Evolutionary conservation across 805 yeast genomes (phyloP).

Genomic region (Torulaspora maleeae): DNA sequence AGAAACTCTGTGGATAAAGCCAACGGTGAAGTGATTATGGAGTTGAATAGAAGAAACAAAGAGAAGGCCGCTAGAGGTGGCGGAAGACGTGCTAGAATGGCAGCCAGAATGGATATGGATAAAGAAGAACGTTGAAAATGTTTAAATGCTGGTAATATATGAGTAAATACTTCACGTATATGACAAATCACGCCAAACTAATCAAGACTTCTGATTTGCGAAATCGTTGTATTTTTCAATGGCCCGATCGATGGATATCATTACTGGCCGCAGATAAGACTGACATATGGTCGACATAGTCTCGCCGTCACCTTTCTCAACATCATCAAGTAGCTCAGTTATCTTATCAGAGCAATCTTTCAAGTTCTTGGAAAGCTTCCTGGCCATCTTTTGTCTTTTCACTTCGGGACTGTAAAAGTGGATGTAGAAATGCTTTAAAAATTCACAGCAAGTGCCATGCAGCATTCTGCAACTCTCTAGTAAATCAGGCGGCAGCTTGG

Average conservation of each 20-base stretch:
- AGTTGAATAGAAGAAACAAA: constrained; percentile 67
- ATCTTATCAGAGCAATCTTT: constrained; percentile 45
- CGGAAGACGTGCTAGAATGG: constrained; percentile 38
- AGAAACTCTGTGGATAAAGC: constrained; percentile 90
- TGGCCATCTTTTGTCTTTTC: constrained; percentile 41
- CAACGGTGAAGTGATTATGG: constrained; percentile 76
- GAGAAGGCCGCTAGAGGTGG: constrained; percentile 42
- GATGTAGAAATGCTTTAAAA: constrained; percentile 69
- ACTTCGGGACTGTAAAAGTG: constrained; percentile 50
- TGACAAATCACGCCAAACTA: background rate
- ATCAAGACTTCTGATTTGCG: background rate
- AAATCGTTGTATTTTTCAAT: constrained; percentile 42
- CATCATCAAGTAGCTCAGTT: constrained; percentile 28
- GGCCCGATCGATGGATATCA: constrained; percentile 45
- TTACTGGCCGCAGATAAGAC: constrained; percentile 42
- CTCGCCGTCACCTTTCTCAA: constrained; percentile 31
- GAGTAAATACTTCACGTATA: background rate
- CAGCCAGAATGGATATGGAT: constrained; percentile 44
- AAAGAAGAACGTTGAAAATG: constrained; percentile 37
- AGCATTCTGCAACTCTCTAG: constrained; percentile 53
- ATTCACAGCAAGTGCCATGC: constrained; percentile 72
- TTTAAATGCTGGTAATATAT: background rate
- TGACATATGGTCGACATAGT: constrained; percentile 27
- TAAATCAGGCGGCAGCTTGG: constrained; percentile 35
- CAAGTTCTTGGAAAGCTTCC: constrained; percentile 46